A percentile compares a stretch with the other conserved stretches of the same genome.
Evolutionary conservation across 331 rosid genomes (phyloP).

Genomic region (Malus hybrid): DNA sequence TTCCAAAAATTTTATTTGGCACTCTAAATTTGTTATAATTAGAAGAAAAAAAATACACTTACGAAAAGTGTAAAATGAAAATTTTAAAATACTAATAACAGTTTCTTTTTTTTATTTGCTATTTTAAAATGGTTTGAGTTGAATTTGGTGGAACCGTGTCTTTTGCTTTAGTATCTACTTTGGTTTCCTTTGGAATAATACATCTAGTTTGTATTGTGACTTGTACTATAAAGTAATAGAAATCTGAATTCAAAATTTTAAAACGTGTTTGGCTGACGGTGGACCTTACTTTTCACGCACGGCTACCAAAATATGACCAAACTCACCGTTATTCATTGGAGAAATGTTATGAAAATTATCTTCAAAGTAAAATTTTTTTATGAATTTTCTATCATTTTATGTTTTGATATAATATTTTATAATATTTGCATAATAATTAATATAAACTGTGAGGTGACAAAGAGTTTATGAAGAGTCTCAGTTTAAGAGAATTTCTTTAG

Average conservation of each 20-base stretch:
- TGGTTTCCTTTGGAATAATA: not conserved
- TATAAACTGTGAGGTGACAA: too few relatives aligned
- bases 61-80: too few relatives aligned
- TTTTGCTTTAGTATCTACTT: not conserved
- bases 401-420: too few relatives aligned
- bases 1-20: too few relatives aligned
- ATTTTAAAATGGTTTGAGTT: not conserved
- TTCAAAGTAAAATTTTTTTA: too few relatives aligned
- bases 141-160: not conserved
- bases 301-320: not conserved
- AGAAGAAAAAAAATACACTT: too few relatives aligned
- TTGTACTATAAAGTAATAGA: not conserved
- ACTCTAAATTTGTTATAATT: too few relatives aligned
- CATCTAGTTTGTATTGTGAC: not conserved
- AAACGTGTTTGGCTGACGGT: not conserved
- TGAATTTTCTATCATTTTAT: too few relatives aligned
- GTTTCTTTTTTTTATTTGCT: too few relatives aligned
- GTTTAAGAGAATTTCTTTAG: accelerated
- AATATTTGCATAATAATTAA: accelerated
- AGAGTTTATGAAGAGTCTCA: too few relatives aligned
- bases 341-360: too few relatives aligned
- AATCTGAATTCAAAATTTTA: not conserved
- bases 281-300: not conserved
- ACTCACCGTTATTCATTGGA: not conserved
- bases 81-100: too few relatives aligned